Conservation (phyloP, 2,329 filamentous ascomycete species). For the Xylariales sp. region DNA sequence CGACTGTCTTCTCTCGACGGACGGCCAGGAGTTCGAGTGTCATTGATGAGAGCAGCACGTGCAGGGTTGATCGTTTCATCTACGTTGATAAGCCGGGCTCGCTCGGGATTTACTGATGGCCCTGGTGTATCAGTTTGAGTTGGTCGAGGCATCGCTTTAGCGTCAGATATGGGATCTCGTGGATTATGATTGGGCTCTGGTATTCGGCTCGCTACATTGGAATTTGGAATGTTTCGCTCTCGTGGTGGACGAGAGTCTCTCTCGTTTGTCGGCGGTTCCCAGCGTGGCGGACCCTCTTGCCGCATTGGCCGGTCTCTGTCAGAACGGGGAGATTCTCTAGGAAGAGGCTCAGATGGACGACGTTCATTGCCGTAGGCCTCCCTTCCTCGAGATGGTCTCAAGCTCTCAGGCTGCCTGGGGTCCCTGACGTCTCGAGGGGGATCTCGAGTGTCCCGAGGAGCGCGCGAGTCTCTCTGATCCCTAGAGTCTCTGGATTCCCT, state of each 20-base stretch:
- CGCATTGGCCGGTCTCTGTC: conserved; percentile 34
- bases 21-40: conserved; percentile 32
- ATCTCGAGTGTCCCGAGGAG: conserved; percentile 35
- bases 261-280: conserved; percentile 31
- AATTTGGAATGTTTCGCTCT: conserved; percentile 28
- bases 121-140: conserved; percentile 30
- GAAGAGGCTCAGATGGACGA: conserved; percentile 31
- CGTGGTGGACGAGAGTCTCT: conserved; percentile 27
- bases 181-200: conserved; percentile 19
- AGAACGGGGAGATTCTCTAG: conserved; percentile 31
- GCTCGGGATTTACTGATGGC: conserved; percentile 51
- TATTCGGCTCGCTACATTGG: conserved; percentile 15
- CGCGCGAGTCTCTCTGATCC: conserved; percentile 22
- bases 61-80: conserved; percentile 43
- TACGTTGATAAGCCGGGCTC: conserved; percentile 42
- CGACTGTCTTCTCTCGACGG: conserved; percentile 39
- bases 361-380: conserved; percentile 38
- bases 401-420: conserved; percentile 32
- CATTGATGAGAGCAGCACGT: conserved; percentile 40
- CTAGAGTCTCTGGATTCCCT: conserved; percentile 25
- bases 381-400: conserved; percentile 36
- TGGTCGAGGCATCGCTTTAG: conserved; percentile 26
- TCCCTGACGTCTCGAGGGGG: conserved; percentile 32
- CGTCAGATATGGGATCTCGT: conserved; percentile 21
- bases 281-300: conserved; percentile 23